Conservation (phyloP, 345 rosid genomes). For the Ailanthus altissimus region DNA sequence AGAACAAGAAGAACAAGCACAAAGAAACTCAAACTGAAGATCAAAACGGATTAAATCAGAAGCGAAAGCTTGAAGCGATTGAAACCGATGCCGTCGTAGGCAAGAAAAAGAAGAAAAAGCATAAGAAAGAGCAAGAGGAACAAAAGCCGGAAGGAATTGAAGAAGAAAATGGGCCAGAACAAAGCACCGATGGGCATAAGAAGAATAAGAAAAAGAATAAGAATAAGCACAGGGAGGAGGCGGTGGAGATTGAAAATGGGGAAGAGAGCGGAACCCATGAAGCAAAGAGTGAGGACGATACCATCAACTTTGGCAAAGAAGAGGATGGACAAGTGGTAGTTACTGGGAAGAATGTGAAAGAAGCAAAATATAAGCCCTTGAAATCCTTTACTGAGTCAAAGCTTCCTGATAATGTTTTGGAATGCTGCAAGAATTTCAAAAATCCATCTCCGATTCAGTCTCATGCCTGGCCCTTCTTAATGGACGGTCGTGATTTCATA, state of each 20-base stretch:
- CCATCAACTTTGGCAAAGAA: conserved; percentile 18
- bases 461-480: conserved; percentile 87
- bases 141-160: conserved; percentile 16
- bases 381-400: conserved; percentile 55
- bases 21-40: conserved; percentile 24
- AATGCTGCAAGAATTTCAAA: conserved; percentile 72
- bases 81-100: conserved; percentile 21
- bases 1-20: conserved; percentile 47
- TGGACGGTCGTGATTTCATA: conserved; percentile 87
- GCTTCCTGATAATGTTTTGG: conserved; percentile 67
- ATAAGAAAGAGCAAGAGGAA: conserved; percentile 27
- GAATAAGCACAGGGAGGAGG: conserved; percentile 31
- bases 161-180: conserved; percentile 22
- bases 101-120: conserved; percentile 47
- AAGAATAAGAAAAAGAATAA: conserved; percentile 35
- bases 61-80: conserved; percentile 30
- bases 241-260: conserved; percentile 18
- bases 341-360: conserved; percentile 60
- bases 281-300: conserved; percentile 24
- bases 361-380: conserved; percentile 61
- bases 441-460: conserved; percentile 93
- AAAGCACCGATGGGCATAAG: conserved; percentile 13
- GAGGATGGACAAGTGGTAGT: conserved; percentile 53
- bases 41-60: conserved; percentile 29
- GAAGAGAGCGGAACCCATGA: conserved; percentile 20